phyloP scores from a whole-genome alignment of 345 rosid species.

The Psidium friedrichsthalianum region DNA sequence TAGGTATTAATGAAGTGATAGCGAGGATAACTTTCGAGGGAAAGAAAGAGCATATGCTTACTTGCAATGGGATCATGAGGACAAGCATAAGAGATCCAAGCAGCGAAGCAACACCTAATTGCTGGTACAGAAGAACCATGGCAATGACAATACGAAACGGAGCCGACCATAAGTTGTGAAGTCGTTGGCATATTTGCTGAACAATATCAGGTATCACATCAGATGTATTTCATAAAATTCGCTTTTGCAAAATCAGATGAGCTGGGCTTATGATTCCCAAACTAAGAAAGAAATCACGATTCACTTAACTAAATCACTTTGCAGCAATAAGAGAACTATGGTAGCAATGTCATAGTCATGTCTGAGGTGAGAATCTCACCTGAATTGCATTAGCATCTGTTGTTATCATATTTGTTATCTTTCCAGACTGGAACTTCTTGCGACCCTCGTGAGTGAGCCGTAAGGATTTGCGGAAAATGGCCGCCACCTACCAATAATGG shows the following conservation, averaged over 20 bases:
- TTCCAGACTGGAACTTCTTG: conserved; percentile 76
- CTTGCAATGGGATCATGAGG: conserved; percentile 80
- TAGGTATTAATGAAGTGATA: not conserved
- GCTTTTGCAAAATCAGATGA: not conserved
- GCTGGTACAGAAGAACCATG: conserved; percentile 82
- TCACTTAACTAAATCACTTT: not conserved
- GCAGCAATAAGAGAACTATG: not conserved
- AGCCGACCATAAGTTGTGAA: conserved; percentile 91
- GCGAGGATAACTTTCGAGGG: not conserved
- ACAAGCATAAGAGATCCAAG: conserved; percentile 72
- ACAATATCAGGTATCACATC: not conserved
- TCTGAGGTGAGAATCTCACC: conserved; percentile 20
- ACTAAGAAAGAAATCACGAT: not conserved
- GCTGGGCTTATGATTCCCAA: not conserved
- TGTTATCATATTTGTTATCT: conserved; percentile 90
- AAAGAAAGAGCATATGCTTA: conserved; percentile 1
- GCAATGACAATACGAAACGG: conserved; percentile 80
- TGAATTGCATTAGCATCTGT: conserved; percentile 91
- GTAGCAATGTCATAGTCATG: not conserved
- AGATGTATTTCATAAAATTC: not conserved
- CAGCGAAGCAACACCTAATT: conserved; percentile 84
- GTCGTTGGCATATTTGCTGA: conserved; percentile 82
- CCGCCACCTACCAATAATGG: conserved; percentile 51
- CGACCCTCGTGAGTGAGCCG: conserved; percentile 84
- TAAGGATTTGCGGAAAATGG: conserved; percentile 79